These are phyloP conservation scores for Flaveria robusta DNA, from an alignment of 129 eudicot genomes.

Conservation along the genomic window DNA sequence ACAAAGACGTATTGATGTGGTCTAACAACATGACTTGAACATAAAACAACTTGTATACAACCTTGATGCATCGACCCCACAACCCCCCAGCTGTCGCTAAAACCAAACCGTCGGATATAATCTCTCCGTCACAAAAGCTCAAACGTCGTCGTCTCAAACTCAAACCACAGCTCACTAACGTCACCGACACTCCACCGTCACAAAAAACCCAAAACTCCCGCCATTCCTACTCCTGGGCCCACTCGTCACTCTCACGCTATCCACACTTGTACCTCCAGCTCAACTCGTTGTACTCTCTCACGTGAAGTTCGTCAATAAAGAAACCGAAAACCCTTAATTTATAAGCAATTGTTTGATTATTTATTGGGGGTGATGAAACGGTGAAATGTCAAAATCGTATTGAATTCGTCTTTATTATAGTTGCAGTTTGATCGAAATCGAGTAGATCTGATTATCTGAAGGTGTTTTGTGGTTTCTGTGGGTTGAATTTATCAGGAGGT, in stretches of 20 bases:
- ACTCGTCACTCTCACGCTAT: conserved; percentile 16
- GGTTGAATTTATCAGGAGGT: background rate
- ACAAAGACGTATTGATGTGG: background rate
- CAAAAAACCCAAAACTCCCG: conserved; percentile 21
- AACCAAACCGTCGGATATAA: conserved; percentile 23
- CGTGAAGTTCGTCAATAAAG: conserved; percentile 12
- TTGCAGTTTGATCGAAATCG: conserved; percentile 14
- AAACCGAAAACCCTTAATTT: conserved; percentile 19
- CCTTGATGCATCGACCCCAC: conserved; percentile 24
- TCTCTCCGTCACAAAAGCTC: conserved; percentile 25
- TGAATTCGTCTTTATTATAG: conserved; percentile 20
- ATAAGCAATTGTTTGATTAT: conserved; percentile 17
- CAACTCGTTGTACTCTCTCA: conserved; percentile 21
- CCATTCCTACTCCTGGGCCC: background rate
- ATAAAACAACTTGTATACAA: conserved; percentile 18
- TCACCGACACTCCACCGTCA: conserved; percentile 45
- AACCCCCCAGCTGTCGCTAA: conserved; percentile 14
- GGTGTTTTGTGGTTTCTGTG: background rate
- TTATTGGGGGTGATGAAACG: conserved; percentile 5
- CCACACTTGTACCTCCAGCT: conserved; percentile 23
- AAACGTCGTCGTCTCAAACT: conserved; percentile 27
- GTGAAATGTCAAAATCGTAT: conserved; percentile 34
- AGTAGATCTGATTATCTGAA: conserved; percentile 9
- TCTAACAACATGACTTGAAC: background rate
- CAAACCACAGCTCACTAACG: conserved; percentile 17